These are phyloP conservation scores for Chaetomium cochliodes DNA, from an alignment of 495 filamentous ascomycete genomes.

Conservation along the genomic window DNA sequence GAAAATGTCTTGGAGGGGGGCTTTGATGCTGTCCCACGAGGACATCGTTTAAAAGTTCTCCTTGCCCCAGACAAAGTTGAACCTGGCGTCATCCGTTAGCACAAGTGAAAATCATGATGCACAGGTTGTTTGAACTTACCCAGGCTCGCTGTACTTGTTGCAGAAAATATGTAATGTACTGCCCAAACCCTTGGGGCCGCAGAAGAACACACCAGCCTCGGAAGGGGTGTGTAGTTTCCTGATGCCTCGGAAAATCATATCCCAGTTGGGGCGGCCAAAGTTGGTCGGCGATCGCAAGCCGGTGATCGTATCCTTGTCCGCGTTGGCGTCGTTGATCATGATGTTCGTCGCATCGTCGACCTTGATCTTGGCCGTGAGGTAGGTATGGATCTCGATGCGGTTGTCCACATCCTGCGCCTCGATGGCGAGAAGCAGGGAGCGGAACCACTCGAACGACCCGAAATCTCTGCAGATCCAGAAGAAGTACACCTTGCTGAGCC, in stretches of 20 bases:
- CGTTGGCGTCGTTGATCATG: slow-evolving; percentile 81
- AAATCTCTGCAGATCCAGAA: slow-evolving; percentile 84
- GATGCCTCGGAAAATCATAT: slow-evolving; percentile 74
- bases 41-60: slow-evolving; percentile 63
- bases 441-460: slow-evolving; percentile 79
- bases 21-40: too few relatives aligned
- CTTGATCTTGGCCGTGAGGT: slow-evolving; percentile 76
- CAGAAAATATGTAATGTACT: slow-evolving; percentile 69
- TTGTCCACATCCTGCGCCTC: slow-evolving; percentile 79
- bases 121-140: slow-evolving; percentile 42
- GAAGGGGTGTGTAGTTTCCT: slow-evolving; percentile 66
- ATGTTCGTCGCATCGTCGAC: slow-evolving; percentile 76
- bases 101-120: background rate
- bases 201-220: slow-evolving; percentile 81
- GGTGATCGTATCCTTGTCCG: slow-evolving; percentile 74
- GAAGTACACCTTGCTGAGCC: slow-evolving; percentile 77
- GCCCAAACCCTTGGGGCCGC: slow-evolving; percentile 69
- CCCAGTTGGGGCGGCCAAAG: slow-evolving; percentile 77
- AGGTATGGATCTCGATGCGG: slow-evolving; percentile 75
- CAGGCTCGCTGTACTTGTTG: slow-evolving; percentile 75
- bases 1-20: background rate
- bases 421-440: slow-evolving; percentile 72
- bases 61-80: slow-evolving; percentile 70
- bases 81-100: slow-evolving; percentile 32
- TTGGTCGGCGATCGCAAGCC: slow-evolving; percentile 72